These are phyloP conservation scores for Excoecaria agallocha DNA, from an alignment of 345 rosid species.

Conservation along the genomic window DNA sequence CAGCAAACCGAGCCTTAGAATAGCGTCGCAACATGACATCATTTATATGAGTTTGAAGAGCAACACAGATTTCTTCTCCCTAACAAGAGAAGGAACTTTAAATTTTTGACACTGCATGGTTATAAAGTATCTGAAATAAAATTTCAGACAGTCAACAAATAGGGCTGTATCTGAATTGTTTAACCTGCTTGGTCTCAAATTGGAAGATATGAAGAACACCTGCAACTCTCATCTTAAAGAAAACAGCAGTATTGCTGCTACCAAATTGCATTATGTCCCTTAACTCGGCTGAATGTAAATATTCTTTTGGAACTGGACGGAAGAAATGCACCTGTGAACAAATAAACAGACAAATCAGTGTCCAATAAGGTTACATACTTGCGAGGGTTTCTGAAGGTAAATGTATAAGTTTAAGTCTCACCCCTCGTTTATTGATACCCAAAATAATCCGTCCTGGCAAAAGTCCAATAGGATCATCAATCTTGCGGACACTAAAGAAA, in stretches of 20 bases:
- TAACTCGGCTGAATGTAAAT: conserved; percentile 90
- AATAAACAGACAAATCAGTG: conserved; percentile 22
- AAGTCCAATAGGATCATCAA: conserved; percentile 98
- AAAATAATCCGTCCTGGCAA: conserved; percentile 85
- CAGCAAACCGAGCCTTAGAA: conserved; percentile 80
- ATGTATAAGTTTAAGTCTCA: conserved; percentile 34
- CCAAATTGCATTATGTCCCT: conserved; percentile 99
- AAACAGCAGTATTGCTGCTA: conserved; percentile 97
- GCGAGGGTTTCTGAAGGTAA: not conserved
- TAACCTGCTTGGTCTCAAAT: conserved; percentile 97
- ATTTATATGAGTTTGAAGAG: conserved; percentile 97
- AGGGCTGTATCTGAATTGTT: not conserved
- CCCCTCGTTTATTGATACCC: conserved; percentile 99
- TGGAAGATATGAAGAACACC: conserved; percentile 98
- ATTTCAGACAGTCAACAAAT: not conserved
- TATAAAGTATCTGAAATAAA: not conserved
- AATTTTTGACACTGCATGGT: conserved; percentile 5
- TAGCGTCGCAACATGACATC: conserved; percentile 99
- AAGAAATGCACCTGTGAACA: conserved; percentile 79
- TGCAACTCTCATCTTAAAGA: conserved; percentile 98
- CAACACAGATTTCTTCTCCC: conserved; percentile 99
- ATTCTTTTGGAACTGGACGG: conserved; percentile 97
- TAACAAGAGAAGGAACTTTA: conserved; percentile 21
- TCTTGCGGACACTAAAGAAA: conserved; percentile 89
- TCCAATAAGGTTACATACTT: not conserved